phyloP scores from a whole-genome alignment of 768 basidiomycete species.

The Serendipita vermifera region DNA sequence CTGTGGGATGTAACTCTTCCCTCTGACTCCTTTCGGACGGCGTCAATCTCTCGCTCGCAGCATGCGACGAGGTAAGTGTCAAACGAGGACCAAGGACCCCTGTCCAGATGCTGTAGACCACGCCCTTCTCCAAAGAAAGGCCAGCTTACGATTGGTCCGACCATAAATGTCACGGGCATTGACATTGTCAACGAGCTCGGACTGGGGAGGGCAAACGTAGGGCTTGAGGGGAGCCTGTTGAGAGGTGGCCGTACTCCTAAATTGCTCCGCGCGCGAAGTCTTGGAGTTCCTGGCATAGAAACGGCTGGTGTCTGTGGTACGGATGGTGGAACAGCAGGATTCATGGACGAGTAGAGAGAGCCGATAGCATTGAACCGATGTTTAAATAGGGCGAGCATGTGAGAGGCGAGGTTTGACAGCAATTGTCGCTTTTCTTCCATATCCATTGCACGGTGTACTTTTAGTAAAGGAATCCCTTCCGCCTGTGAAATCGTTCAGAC shows the following conservation, averaged over 20 bases:
- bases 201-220: constrained; percentile 20
- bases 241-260: constrained; percentile 28
- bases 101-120: constrained; percentile 49
- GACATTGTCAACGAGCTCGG: constrained; percentile 16
- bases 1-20: constrained; percentile 63
- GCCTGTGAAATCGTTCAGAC: constrained; percentile 34
- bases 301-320: neutral
- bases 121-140: constrained; percentile 80
- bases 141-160: constrained; percentile 81
- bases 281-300: neutral
- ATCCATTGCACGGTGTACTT: constrained; percentile 57
- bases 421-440: constrained; percentile 51
- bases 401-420: constrained; percentile 51
- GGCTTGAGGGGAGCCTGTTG: constrained; percentile 16
- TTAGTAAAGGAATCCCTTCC: constrained; percentile 52
- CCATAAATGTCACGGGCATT: constrained; percentile 32
- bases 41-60: constrained; percentile 53
- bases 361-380: constrained; percentile 68
- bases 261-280: constrained; percentile 24
- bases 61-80: constrained; percentile 52
- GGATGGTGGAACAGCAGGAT: constrained; percentile 1
- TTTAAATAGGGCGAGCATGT: constrained; percentile 60
- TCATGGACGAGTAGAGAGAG: constrained; percentile 32
- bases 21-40: constrained; percentile 65
- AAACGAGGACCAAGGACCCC: constrained; percentile 64